Base-by-base conservation (phyloP, 768 basidiomycete genomes). In the Lactarius quietus region DNA sequence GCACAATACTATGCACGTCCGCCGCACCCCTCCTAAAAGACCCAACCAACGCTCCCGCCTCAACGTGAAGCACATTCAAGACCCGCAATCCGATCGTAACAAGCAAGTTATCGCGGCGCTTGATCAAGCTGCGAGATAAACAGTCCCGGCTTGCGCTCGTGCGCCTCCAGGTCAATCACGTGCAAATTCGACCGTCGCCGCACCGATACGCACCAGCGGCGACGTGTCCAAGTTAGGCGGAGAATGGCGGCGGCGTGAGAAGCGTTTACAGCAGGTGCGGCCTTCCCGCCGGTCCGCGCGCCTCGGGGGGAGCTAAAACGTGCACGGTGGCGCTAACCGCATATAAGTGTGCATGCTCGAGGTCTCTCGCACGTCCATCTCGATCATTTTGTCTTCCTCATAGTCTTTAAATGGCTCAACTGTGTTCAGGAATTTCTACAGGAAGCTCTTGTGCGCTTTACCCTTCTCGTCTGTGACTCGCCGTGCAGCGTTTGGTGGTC, bases 141-240 rank as follows among this genome's bases (percentile, higher is more conserved):
- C 57, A 76, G 75, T 70, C 5, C 79, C 83, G 31, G 77, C 76
- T 62, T 78, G 76, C 31, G 76, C 2, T 61, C 72, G 17, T 71
- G 72, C 31, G 68, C 71, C 10, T 71, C 76, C 2, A 72, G 76
- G 3, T 72, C 72, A 5, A 67, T 72, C 17, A 84, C 72, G 8
- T 68, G 64, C 14, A 97, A 65, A 56, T 85, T 87, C 86, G 36
- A 97, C 83, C 0, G 86, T 84, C 12, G 90, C 72, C 3, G 90
- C 88, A 91, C 98, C 93, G 8, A 93, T 84, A 33, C 89, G 77
- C 82, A 69, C 95, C 84, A 85, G 89, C 94, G 14, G 95, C 76
- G 14, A 96, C 74, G 59, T 81, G 74, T 5, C 82, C 81, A 18
- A 97, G 77, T 36, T 73, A 78, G 68, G 89, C 86, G 26, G 77